Conservation (phyloP, 495 filamentous ascomycete species). For the Cairneyella variabilis region DNA sequence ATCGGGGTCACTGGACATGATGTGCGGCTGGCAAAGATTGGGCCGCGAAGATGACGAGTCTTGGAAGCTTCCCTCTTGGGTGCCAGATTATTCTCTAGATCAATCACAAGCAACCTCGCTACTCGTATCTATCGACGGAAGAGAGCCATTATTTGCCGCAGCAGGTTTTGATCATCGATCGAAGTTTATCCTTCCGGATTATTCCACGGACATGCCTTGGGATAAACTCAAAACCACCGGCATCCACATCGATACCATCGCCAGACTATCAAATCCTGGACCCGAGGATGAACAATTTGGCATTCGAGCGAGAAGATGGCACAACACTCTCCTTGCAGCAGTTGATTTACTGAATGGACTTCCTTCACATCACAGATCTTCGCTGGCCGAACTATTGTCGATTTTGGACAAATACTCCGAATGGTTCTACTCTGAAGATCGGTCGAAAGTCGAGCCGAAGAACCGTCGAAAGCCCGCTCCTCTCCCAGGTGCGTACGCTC, state of each 20-base stretch:
- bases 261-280: not conserved
- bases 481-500: not conserved
- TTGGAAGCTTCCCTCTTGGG: conserved; percentile 10
- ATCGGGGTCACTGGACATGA: not conserved
- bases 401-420: not conserved
- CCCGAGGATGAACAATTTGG: not conserved
- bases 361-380: not conserved
- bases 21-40: conserved; percentile 6
- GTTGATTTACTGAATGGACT: not conserved
- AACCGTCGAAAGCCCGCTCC: not conserved
- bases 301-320: not conserved
- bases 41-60: not conserved
- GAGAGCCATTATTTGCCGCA: not conserved
- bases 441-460: not conserved
- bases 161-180: not conserved
- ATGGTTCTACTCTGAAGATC: not conserved
- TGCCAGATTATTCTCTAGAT: conserved; percentile 5
- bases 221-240: not conserved
- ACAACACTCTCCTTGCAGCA: not conserved
- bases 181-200: not conserved
- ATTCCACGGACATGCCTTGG: not conserved
- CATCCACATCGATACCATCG: not conserved
- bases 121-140: not conserved
- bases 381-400: not conserved
- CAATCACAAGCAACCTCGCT: not conserved